Evolutionary conservation across 2,329 filamentous ascomycete species (phyloP).

Genomic region (Penicillium sp.): DNA sequence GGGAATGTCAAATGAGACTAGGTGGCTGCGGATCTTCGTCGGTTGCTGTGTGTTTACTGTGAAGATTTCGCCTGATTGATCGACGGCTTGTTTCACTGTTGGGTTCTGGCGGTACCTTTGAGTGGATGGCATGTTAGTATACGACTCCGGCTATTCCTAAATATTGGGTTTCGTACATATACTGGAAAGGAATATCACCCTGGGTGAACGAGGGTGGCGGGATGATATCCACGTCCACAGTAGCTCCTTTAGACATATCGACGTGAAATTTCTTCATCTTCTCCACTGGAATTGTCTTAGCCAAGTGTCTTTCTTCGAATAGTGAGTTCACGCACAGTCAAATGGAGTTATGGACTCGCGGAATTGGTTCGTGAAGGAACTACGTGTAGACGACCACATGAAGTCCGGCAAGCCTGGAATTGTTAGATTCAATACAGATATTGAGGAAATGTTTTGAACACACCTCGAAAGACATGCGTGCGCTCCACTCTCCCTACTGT

Average conservation of each 20-base stretch:
- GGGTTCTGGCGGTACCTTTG: slow-evolving; percentile 79
- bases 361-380: slow-evolving; percentile 69
- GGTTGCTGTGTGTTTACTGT: slow-evolving; percentile 56
- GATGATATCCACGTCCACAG: slow-evolving; percentile 66
- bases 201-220: slow-evolving; percentile 78
- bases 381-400: slow-evolving; percentile 70
- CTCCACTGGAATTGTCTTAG: slow-evolving; percentile 42
- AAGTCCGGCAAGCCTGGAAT: slow-evolving; percentile 72
- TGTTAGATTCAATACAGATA: neutral
- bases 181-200: slow-evolving; percentile 69
- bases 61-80: slow-evolving; percentile 59
- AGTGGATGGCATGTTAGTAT: slow-evolving; percentile 19
- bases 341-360: slow-evolving; percentile 69
- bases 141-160: slow-evolving; percentile 6
- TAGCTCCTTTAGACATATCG: slow-evolving; percentile 59
- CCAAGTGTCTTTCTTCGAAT: neutral
- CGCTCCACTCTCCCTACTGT: slow-evolving; percentile 70
- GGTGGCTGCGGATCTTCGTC: slow-evolving; percentile 60
- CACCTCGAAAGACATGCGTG: slow-evolving; percentile 81
- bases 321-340: slow-evolving; percentile 55
- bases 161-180: slow-evolving; percentile 39
- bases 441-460: slow-evolving; percentile 6
- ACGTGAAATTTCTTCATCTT: slow-evolving; percentile 66
- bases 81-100: slow-evolving; percentile 63
- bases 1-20: slow-evolving; percentile 61